phyloP scores from a whole-genome alignment of 179 eudicot genomes.

The Nepenthes alata region DNA sequence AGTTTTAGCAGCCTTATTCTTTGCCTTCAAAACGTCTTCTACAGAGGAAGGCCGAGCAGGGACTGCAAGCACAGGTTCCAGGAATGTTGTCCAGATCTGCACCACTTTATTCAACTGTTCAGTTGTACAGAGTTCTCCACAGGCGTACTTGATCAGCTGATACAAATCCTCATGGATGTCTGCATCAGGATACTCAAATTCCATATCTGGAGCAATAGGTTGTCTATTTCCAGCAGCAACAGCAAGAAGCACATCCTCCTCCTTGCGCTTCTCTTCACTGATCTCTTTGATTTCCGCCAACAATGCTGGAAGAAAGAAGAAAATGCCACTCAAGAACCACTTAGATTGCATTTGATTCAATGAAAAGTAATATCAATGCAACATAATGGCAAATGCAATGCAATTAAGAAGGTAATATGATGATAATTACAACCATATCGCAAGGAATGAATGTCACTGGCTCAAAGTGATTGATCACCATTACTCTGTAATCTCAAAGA shows the following conservation, averaged over 20 bases:
- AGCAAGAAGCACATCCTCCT: slow-evolving; percentile 62
- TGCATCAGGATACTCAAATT: slow-evolving; percentile 54
- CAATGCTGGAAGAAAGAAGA: slow-evolving; percentile 39
- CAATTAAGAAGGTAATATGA: no score
- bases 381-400: no score
- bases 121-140: slow-evolving; percentile 75
- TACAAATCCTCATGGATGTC: slow-evolving; percentile 72
- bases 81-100: slow-evolving; percentile 74
- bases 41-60: slow-evolving; percentile 32
- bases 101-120: slow-evolving; percentile 78
- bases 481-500: no score
- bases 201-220: slow-evolving; percentile 47
- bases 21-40: slow-evolving; percentile 33
- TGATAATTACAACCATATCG: no score
- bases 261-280: slow-evolving; percentile 61
- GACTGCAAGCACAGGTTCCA: slow-evolving; percentile 77
- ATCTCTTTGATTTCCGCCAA: slow-evolving; percentile 73
- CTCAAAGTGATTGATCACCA: no score
- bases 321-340: not conserved
- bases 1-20: slow-evolving; percentile 24
- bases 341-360: not conserved
- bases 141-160: slow-evolving; percentile 72
- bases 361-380: not conserved
- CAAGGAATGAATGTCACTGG: no score
- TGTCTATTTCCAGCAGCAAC: slow-evolving; percentile 66